Evolutionary conservation across 805 yeast genomes (phyloP).

Genomic region (Danielia reshetovae): DNA sequence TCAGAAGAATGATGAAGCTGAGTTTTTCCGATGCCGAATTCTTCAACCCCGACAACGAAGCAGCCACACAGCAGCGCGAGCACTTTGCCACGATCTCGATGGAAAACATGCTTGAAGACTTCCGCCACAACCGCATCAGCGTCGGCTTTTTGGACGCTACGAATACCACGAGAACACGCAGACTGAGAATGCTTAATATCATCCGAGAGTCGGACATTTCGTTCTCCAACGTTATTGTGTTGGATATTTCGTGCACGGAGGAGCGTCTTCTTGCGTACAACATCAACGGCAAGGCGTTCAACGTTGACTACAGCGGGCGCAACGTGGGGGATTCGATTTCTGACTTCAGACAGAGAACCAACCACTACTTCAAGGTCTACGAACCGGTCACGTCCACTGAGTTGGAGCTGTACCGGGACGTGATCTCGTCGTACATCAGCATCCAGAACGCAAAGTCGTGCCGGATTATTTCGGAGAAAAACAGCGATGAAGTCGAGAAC

Average conservation of each 20-base stretch:
- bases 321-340: conserved; percentile 49
- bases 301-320: conserved; percentile 54
- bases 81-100: conserved; percentile 32
- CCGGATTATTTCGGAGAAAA: not conserved
- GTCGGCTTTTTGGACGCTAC: conserved; percentile 44
- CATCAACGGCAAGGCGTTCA: conserved; percentile 60
- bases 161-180: conserved; percentile 34
- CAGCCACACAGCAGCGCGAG: conserved; percentile 31
- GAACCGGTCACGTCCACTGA: conserved; percentile 14
- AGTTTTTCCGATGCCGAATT: conserved; percentile 30
- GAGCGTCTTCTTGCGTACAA: conserved; percentile 50
- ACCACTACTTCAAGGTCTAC: conserved; percentile 41
- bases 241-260: conserved; percentile 60
- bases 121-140: conserved; percentile 21
- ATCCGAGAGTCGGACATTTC: conserved; percentile 20
- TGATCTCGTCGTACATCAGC: conserved; percentile 4
- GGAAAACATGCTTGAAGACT: conserved; percentile 27
- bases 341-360: conserved; percentile 58
- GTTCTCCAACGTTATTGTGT: conserved; percentile 41
- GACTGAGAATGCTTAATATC: conserved; percentile 27
- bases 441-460: conserved; percentile 8
- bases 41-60: conserved; percentile 33
- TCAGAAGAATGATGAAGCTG: conserved; percentile 34
- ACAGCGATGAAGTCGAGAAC: conserved; percentile 9
- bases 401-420: conserved; percentile 7